Evolutionary conservation across 495 filamentous ascomycete species (phyloP).

Genomic region (Podospora pseudocomata): DNA sequence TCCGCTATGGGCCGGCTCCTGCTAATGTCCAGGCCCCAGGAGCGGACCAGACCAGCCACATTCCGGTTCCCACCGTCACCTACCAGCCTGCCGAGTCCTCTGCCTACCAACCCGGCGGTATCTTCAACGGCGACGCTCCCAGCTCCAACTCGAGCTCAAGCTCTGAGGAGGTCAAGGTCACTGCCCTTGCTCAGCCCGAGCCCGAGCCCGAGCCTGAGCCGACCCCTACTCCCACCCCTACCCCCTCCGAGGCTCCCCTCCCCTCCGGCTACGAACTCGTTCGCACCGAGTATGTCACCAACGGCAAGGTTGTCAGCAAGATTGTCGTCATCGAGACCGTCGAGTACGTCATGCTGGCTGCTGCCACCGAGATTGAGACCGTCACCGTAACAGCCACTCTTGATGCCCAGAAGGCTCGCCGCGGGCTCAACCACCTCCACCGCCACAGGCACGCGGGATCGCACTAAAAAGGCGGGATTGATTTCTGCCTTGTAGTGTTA

Average conservation of each 20-base stretch:
- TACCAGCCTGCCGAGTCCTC: conserved; percentile 21
- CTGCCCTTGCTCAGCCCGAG: conserved; percentile 5
- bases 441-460: conserved; percentile 20
- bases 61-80: conserved; percentile 23
- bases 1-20: conserved; percentile 37
- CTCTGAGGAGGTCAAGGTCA: conserved; percentile 5
- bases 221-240: conserved; percentile 25
- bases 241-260: conserved; percentile 18
- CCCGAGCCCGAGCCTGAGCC: conserved; percentile 9
- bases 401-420: conserved; percentile 23
- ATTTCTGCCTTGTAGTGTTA: not conserved
- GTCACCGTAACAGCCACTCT: conserved; percentile 28
- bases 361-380: conserved; percentile 14
- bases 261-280: conserved; percentile 34
- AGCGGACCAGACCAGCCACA: conserved; percentile 15
- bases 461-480: conserved; percentile 11
- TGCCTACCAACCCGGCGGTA: conserved; percentile 23
- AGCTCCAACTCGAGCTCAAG: not conserved
- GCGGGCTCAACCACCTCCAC: conserved; percentile 21
- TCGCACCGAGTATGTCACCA: conserved; percentile 44
- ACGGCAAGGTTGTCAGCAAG: conserved; percentile 38
- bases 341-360: conserved; percentile 39
- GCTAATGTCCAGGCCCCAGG: conserved; percentile 24
- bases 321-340: conserved; percentile 45
- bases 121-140: conserved; percentile 25